Evolutionary conservation across 176 grass and related monocot species (phyloP).

Genomic region (Miscanthus lutarioriparius): DNA sequence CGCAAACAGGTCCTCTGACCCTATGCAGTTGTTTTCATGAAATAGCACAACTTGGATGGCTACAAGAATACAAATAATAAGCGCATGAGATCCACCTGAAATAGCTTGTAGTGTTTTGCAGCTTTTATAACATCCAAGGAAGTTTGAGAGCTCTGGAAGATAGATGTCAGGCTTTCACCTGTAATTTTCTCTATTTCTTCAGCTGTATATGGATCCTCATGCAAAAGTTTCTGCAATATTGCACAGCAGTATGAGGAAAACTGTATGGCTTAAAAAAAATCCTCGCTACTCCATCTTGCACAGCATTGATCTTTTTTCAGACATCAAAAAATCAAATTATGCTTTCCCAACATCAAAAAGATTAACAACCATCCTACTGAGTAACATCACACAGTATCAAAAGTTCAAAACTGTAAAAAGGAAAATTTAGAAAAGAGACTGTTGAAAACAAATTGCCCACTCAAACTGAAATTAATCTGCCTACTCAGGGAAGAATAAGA

Average conservation of each 20-base stretch:
- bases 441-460: background rate
- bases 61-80: background rate
- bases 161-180: slow-evolving; percentile 52
- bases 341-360: background rate
- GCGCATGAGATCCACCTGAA: slow-evolving; percentile 58
- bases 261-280: background rate
- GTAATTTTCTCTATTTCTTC: slow-evolving; percentile 83
- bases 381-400: background rate
- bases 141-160: slow-evolving; percentile 76
- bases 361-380: background rate
- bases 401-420: background rate
- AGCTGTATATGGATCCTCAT: slow-evolving; percentile 73
- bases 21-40: background rate
- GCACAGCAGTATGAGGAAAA: slow-evolving; percentile 9
- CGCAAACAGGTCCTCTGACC: background rate
- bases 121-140: slow-evolving; percentile 84
- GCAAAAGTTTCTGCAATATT: slow-evolving; percentile 63
- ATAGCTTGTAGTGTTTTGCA: slow-evolving; percentile 86
- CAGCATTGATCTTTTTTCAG: background rate
- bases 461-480: background rate
- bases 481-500: background rate
- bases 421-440: background rate
- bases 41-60: background rate
- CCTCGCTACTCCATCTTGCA: background rate
- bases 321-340: background rate